Evolutionary conservation across 352 stramenopile species (phyloP), one percentile per base, ranked within the genome.

Genomic region (Plasmopara muralis): DNA sequence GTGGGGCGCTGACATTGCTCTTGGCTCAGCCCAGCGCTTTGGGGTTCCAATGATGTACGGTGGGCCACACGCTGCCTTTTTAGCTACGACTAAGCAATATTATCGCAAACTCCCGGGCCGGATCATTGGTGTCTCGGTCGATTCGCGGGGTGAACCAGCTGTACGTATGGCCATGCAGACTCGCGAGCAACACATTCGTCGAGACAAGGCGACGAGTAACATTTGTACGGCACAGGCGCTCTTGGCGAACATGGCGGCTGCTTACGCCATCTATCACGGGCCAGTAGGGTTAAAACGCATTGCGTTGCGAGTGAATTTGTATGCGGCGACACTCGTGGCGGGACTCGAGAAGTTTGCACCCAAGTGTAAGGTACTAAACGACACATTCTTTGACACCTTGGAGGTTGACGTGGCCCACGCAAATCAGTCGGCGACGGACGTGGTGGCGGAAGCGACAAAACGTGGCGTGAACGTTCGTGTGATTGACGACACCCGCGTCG

Each of bases 151-250:
- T 28, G 97, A 98, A 55, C 90, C 82, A 0, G 94, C 88, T 35
- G 73, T 99, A 40, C 87, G 97, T 25, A 99, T 99, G 96, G 96
- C 97, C 15, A 98, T 99, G 94, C 97, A 99, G 79, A 99, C 97
- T 7, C 89, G 97, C 51, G 97, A 99, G 69, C 92, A 97, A 68
- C 96, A 98, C 74, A 99, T 99, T 69, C 89, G 95, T 54, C 89
- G 97, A 50, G 96, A 99, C 74, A 99, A 99, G 77, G 97, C 97
- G 5, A 99, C 97, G 3, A 97, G 80, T 48, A 99, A 99, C 73
- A 99, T 99, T 74, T 99, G 97, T 67, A 99, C 97, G 30, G 96
- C 97, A 0, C 97, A 99, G 74, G 96, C 96, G 39, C 66, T 99
- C 44, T 73, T 99, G 35, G 97, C 97, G 31, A 99, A 99, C 76